Conservation (phyloP, 441 rosid genomes). For the Brassica balearica region DNA sequence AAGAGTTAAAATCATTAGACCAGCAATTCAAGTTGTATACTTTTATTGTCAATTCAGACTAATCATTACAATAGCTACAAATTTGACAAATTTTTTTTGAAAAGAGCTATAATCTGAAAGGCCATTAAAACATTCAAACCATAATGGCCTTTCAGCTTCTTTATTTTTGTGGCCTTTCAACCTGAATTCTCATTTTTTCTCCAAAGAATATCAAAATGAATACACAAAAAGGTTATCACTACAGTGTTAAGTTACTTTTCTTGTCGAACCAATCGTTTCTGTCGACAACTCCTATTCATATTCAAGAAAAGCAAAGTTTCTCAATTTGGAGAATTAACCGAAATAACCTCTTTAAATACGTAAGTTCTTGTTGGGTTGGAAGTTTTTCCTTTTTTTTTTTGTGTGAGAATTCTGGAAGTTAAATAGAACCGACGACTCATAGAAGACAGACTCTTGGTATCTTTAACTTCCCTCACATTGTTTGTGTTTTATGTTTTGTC, state of each 20-base stretch:
- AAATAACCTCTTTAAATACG: neutral
- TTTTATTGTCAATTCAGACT: neutral
- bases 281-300: constrained; percentile 12
- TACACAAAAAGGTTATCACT: neutral
- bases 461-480: neutral
- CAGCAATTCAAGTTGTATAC: neutral
- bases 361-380: neutral
- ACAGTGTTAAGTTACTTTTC: constrained; percentile 11
- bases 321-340: neutral
- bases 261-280: constrained; percentile 10
- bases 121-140: constrained; percentile 10
- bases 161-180: constrained; percentile 16
- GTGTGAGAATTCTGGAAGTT: neutral
- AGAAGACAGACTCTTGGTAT: neutral
- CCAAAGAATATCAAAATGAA: constrained; percentile 1
- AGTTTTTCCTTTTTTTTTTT: neutral
- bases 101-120: neutral
- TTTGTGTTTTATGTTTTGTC: constrained; percentile 6
- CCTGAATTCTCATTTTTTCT: neutral
- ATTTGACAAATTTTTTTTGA: neutral
- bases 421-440: neutral
- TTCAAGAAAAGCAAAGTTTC: neutral
- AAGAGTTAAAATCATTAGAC: neutral
- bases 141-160: constrained; percentile 11
- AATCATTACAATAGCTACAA: neutral